Base-by-base conservation (phyloP, 2,329 filamentous ascomycete genomes). In the Scedosporium aurantiacum region DNA sequence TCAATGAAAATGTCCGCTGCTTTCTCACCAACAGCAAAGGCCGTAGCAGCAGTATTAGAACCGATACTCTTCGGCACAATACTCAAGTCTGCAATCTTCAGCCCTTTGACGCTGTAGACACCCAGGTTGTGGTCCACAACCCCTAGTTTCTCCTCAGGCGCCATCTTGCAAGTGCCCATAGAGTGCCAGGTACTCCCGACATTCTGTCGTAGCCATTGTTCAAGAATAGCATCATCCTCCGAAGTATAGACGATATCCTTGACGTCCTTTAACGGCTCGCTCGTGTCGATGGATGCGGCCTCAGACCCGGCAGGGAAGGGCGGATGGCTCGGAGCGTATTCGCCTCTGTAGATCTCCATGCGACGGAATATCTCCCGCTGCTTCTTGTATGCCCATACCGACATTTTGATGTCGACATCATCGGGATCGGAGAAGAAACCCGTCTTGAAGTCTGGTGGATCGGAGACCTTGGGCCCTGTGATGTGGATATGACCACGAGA, bases 321-420 rank as follows among this genome's bases (percentile, higher is more conserved):
- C 0, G 79, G 79, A 61, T 79, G 77, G 1, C 71, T 66, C 3
- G 67, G 60, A 3, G 71, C 67, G 2, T 75, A 50, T 68, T 81
- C 75, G 67, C 81, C 74, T 61, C 75, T 66, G 70, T 79, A 85
- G 62, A 77, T 74, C 2, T 76, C 70, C 67, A 82, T 80, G 14
- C 83, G 79, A 2, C 84, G 79, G 23, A 77, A 73, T 60, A 87
- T 78, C 69, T 86, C 84, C 2, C 85, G 81, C 45, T 78, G 76
- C 65, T 80, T 81, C 71, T 88, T 88, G 74, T 88, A 88, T 0
- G 74, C 78, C 83, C 84, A 87, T 10, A 84, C 65, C 12, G 82
- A 78, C 66, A 78, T 82, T 68, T 80, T 80, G 28, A 86, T 37
- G 67, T 87, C 84, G 25, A 82, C 69, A 1, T 75, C 74, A 25